Evolutionary conservation across 2,329 filamentous ascomycete genomes (phyloP).

Genomic region (Emmonsiellopsis sp.): DNA sequence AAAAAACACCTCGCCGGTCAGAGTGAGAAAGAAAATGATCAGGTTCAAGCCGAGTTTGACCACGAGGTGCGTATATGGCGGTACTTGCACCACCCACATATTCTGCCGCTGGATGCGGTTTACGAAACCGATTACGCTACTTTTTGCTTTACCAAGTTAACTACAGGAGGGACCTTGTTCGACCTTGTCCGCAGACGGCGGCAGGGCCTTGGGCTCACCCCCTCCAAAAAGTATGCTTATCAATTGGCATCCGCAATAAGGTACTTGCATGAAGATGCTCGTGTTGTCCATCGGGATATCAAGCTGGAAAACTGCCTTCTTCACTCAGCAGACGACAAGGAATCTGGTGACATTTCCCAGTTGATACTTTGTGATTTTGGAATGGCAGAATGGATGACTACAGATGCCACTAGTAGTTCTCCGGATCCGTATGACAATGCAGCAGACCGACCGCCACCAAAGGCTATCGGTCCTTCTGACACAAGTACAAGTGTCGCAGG

Average conservation of each 20-base stretch:
- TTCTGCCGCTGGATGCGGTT: constrained; percentile 54
- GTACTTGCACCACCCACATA: constrained; percentile 53
- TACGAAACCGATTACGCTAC: constrained; percentile 61
- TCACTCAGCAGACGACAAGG: constrained; percentile 35
- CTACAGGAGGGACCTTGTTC: constrained; percentile 55
- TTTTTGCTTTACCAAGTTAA: constrained; percentile 58
- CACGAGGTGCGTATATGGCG: constrained; percentile 62
- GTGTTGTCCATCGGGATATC: constrained; percentile 58
- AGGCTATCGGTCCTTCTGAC: constrained; percentile 46
- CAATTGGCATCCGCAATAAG: constrained; percentile 56
- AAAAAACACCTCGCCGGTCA: constrained; percentile 49
- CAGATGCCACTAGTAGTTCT: constrained; percentile 43
- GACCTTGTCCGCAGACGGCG: constrained; percentile 52
- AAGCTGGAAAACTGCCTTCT: constrained; percentile 60
- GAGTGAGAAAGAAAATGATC: constrained; percentile 54
- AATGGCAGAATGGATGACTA: constrained; percentile 58
- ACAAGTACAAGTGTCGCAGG: constrained; percentile 52
- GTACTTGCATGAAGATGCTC: constrained; percentile 59
- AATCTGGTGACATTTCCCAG: constrained; percentile 38
- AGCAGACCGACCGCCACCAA: constrained; percentile 38
- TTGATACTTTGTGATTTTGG: constrained; percentile 60
- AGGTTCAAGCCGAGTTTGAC: constrained; percentile 58
- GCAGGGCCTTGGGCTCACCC: constrained; percentile 39
- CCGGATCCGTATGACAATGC: constrained; percentile 41
- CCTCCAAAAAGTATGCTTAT: constrained; percentile 53